Evolutionary conservation across 164 flowering plant species (phyloP).

Genomic region (Piper longum): DNA sequence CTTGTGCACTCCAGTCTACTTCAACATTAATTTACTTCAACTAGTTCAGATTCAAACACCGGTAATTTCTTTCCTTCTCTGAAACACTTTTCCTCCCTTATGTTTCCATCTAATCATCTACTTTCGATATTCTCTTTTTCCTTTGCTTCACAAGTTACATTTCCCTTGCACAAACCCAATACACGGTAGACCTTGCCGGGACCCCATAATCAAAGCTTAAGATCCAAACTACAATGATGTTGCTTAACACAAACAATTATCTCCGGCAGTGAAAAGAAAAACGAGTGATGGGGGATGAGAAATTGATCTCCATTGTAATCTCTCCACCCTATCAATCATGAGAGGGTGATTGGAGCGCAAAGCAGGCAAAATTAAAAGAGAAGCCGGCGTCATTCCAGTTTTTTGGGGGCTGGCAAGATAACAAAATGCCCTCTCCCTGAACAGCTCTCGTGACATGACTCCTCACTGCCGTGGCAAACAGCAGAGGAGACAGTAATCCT

Average conservation of each 20-base stretch:
- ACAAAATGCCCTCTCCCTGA: conserved; percentile 3
- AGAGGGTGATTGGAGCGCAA: conserved; percentile 37
- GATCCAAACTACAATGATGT: neutral
- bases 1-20: neutral
- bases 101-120: neutral
- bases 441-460: conserved; percentile 10
- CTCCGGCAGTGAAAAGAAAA: neutral
- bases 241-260: no score
- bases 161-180: neutral
- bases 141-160: neutral
- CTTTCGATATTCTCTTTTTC: neutral
- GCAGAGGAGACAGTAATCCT: neutral
- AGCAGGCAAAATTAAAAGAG: conserved; percentile 25
- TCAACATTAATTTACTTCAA: neutral
- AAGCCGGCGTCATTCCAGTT: conserved; percentile 25
- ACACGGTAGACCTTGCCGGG: neutral
- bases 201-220: neutral
- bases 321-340: conserved; percentile 30
- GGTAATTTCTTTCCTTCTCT: neutral
- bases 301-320: conserved; percentile 5
- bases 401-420: conserved; percentile 5
- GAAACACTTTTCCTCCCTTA: neutral
- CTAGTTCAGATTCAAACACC: no score
- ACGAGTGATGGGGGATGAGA: conserved; percentile 4
- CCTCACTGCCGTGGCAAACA: conserved; percentile 1